These are phyloP conservation scores for Lentinula guzmanii DNA, from an alignment of 768 basidiomycete species.

Conservation along the genomic window DNA sequence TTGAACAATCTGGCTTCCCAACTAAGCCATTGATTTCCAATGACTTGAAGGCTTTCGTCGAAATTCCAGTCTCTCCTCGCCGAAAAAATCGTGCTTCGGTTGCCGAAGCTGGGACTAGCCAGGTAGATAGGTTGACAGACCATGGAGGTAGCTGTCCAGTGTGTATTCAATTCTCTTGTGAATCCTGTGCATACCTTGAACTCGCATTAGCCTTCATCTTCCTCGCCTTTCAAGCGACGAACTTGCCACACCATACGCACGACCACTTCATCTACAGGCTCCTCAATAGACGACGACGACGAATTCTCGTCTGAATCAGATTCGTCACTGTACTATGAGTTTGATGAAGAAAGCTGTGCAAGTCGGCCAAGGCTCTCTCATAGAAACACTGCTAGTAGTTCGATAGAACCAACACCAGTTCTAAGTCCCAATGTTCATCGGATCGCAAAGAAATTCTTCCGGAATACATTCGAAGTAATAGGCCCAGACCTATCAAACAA, in stretches of 20 bases:
- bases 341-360: neutral
- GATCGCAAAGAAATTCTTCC: neutral
- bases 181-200: neutral
- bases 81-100: neutral
- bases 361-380: neutral
- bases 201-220: neutral
- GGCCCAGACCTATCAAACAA: conserved; percentile 22
- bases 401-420: neutral
- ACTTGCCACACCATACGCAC: neutral
- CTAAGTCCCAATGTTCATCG: neutral
- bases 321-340: neutral
- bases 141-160: neutral
- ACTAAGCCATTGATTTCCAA: neutral
- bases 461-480: conserved; percentile 32
- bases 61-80: neutral
- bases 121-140: neutral
- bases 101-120: neutral
- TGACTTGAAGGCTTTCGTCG: neutral
- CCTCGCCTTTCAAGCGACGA: neutral
- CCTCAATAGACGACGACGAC: neutral
- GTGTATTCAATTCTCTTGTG: neutral
- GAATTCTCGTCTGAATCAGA: neutral
- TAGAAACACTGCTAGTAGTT: neutral
- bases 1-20: neutral
- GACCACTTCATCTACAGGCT: neutral